A percentile compares a stretch with the other conserved stretches of the same genome.
Evolutionary conservation across 441 rosid genomes (phyloP).

Genomic region (Brassica hybrid): DNA sequence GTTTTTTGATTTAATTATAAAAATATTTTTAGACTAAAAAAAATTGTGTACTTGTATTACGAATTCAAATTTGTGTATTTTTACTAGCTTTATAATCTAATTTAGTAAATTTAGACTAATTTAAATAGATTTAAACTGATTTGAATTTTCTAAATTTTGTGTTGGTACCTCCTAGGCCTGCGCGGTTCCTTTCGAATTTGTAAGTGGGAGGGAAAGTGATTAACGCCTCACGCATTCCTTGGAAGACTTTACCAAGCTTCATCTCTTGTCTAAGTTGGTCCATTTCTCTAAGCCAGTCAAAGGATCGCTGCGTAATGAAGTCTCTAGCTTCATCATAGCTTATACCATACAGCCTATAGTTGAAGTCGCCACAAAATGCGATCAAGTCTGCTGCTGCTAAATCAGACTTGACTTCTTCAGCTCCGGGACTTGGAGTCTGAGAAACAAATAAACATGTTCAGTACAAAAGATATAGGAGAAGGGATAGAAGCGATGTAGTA

Average conservation of each 20-base stretch:
- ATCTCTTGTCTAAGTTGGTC: constrained; percentile 97
- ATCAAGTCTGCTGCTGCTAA: constrained; percentile 96
- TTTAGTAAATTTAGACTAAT: too few species aligned
- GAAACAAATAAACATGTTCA: constrained; percentile 33
- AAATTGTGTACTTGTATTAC: too few species aligned
- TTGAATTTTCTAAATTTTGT: too few species aligned
- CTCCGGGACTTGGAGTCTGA: constrained; percentile 54
- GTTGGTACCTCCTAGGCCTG: constrained; percentile 52
- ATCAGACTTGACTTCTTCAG: constrained; percentile 81
- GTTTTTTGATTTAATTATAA: too few species aligned
- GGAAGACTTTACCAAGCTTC: constrained; percentile 81
- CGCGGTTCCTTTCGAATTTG: constrained; percentile 78
- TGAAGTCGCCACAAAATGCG: constrained; percentile 89
- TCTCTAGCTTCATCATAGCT: constrained; percentile 98
- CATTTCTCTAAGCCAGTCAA: constrained; percentile 97
- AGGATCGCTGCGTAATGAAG: constrained; percentile 92
- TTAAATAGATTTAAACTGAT: too few species aligned
- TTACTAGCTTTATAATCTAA: too few species aligned
- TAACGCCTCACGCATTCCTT: constrained; percentile 97
- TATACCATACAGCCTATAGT: constrained; percentile 94
- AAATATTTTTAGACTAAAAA: too few species aligned
- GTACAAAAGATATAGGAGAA: constrained; percentile 5
- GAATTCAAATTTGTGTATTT: too few species aligned
- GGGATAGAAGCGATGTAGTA: too few species aligned
- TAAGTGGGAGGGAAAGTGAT: constrained; percentile 97